Conservation (phyloP, 2,329 filamentous ascomycete species). For the Penicillium digitatum region DNA sequence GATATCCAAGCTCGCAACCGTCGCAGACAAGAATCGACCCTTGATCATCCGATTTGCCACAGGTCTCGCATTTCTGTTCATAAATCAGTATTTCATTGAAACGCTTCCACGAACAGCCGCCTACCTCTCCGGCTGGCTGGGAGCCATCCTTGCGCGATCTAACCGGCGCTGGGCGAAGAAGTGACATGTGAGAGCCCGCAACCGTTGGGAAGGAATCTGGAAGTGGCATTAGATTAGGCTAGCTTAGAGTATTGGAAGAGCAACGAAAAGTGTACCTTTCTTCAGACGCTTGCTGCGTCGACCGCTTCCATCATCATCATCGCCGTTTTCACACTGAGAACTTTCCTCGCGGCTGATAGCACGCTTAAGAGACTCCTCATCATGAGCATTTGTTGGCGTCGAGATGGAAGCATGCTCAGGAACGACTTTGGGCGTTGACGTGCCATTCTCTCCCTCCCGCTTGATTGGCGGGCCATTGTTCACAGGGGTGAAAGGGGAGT, state of each 20-base stretch:
- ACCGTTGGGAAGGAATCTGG: constrained; percentile 64
- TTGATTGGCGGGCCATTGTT: constrained; percentile 45
- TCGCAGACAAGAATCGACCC: constrained; percentile 76
- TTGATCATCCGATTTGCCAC: constrained; percentile 71
- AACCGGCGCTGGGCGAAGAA: constrained; percentile 73
- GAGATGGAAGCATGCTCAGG: constrained; percentile 62
- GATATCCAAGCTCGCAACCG: constrained; percentile 84
- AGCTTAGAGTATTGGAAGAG: neutral
- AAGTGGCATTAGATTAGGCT: neutral
- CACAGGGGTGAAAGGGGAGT: constrained; percentile 43
- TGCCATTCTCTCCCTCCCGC: constrained; percentile 52
- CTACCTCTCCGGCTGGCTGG: constrained; percentile 57
- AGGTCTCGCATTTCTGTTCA: constrained; percentile 74
- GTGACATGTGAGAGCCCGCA: constrained; percentile 93
- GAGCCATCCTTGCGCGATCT: constrained; percentile 54
- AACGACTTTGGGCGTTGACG: constrained; percentile 59
- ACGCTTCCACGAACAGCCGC: constrained; percentile 14
- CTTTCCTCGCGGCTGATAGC: constrained; percentile 61
- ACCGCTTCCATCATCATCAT: constrained; percentile 61
- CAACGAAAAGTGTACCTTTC: constrained; percentile 58
- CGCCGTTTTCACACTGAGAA: constrained; percentile 45
- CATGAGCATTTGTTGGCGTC: constrained; percentile 52
- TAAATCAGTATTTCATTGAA: constrained; percentile 28
- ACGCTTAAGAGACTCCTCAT: constrained; percentile 65
- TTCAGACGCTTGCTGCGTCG: constrained; percentile 89